phyloP scores from a whole-genome alignment of 495 filamentous ascomycete species.

The Penicillium paradoxum region DNA sequence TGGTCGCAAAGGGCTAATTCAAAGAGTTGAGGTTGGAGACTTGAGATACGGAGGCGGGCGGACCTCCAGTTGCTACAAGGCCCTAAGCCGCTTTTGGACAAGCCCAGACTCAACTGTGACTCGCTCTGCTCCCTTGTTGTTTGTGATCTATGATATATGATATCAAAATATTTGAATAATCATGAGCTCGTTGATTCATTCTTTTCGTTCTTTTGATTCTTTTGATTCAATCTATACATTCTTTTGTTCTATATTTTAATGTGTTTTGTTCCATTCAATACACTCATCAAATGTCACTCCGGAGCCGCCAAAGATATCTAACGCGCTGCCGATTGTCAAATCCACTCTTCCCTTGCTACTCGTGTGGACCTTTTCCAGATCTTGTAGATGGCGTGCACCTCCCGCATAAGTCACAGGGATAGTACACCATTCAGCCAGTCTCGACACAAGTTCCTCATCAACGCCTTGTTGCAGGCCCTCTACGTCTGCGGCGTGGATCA shows the following conservation, averaged over 20 bases:
- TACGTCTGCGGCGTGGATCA: slow-evolving; percentile 98
- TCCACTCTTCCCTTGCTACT: slow-evolving; percentile 80
- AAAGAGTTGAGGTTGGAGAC: slow-evolving; percentile 13
- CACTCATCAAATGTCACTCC: slow-evolving; percentile 85
- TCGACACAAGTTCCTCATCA: slow-evolving; percentile 75
- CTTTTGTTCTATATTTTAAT: slow-evolving; percentile 15
- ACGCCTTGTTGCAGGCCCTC: slow-evolving; percentile 89
- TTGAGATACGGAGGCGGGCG: slow-evolving; percentile 29
- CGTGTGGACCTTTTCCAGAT: slow-evolving; percentile 71
- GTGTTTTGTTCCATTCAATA: slow-evolving; percentile 70
- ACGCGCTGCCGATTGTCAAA: slow-evolving; percentile 89
- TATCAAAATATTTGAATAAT: neutral
- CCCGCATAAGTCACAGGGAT: slow-evolving; percentile 96
- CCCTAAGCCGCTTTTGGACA: slow-evolving; percentile 35
- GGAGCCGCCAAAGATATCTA: slow-evolving; percentile 91
- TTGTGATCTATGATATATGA: neutral
- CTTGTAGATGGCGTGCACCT: slow-evolving; percentile 73
- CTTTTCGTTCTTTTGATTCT: neutral
- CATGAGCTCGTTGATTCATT: neutral
- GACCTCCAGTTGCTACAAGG: slow-evolving; percentile 19
- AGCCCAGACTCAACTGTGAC: neutral
- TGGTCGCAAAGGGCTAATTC: neutral
- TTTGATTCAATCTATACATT: neutral
- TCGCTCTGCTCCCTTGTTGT: neutral
- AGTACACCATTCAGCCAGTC: slow-evolving; percentile 74